Evolutionary conservation across 2,329 filamentous ascomycete genomes (phyloP), one percentile per base, ranked within the genome.

Genomic region (Penicillium occitanis): DNA sequence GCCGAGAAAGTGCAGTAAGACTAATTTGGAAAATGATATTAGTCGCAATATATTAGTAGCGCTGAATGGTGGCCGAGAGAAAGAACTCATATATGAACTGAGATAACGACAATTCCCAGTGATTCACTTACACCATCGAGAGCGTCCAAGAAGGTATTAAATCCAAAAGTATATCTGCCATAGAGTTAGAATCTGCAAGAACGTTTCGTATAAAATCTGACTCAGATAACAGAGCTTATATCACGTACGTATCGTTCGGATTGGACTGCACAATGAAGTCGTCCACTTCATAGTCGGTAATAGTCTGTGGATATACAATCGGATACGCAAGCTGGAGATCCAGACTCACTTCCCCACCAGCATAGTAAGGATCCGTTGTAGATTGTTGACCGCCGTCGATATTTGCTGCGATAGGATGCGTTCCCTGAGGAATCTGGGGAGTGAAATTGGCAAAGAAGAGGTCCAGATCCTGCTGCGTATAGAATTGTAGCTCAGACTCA

Each of bases 261-360:
- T 66, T 66, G 3, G 64, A 33, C n/a, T 66, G 64, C 10, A 66
- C 64, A 53, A 61, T 48, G n/a, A 77, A 73, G 71, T 84, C 83
- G 63, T 85, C 83, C 0, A 81, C 80, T 70, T 84, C 81, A 72
- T 82, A 85, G 33, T 86, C 73, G 37, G 81, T 81, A 30, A 83
- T 79, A 13, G 78, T 76, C 69, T 87, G 84, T 1, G 84, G 86
- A 66, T 81, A 82, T 46, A 86, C 79, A 37, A 87, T 75, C 3
- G 83, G 74, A 74, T 85, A 86, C 63, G 83, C 83, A 66, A 86
- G 83, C 68, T 86, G 76, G 2, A 88, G 77, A 69, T 88, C 86
- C 8, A 87, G 79, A 44, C 83, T 76, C 1, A 83, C 83, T 74
- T 88, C 86, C 50, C 80, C 81, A 37, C 71, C 65, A 2, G 70